phyloP scores from a whole-genome alignment of 805 yeast species.

The Lipomyces starkeyi region DNA sequence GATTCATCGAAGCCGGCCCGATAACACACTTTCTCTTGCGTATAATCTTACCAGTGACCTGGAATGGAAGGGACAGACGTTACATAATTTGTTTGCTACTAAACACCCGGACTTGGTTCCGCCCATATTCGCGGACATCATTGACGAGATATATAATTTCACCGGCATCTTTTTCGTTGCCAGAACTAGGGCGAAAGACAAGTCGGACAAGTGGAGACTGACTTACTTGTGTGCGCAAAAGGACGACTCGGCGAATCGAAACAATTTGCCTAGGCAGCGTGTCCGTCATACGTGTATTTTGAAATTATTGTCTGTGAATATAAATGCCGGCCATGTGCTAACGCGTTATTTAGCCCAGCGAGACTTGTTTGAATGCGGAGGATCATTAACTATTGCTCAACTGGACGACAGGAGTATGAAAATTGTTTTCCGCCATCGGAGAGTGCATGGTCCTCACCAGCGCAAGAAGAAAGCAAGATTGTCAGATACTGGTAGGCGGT shows the following conservation, averaged over 20 bases:
- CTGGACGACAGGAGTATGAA: conserved; percentile 3
- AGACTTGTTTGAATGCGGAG: conserved; percentile 9
- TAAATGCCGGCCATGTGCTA: background rate
- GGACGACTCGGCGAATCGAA: conserved; percentile 5
- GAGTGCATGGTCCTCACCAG: conserved; percentile 4
- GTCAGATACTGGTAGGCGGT: background rate
- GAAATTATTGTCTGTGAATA: too few relatives aligned
- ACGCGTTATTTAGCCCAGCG: background rate
- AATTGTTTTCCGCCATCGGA: background rate
- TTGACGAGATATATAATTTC: conserved; percentile 3
- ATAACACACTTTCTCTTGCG: background rate
- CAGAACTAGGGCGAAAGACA: conserved; percentile 4
- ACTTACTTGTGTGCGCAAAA: conserved; percentile 8
- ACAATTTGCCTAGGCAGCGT: background rate
- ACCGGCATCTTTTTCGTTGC: conserved; percentile 10
- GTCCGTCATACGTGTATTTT: background rate
- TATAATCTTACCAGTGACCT: background rate
- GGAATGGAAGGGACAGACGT: background rate
- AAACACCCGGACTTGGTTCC: background rate
- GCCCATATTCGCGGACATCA: conserved; percentile 2
- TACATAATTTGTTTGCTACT: background rate
- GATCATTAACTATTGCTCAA: background rate
- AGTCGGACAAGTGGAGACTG: conserved; percentile 4
- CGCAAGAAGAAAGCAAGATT: conserved; percentile 2
- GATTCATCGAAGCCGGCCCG: background rate